Base-by-base conservation (phyloP, 352 stramenopile genomes). In the Pythium utonaiense region DNA sequence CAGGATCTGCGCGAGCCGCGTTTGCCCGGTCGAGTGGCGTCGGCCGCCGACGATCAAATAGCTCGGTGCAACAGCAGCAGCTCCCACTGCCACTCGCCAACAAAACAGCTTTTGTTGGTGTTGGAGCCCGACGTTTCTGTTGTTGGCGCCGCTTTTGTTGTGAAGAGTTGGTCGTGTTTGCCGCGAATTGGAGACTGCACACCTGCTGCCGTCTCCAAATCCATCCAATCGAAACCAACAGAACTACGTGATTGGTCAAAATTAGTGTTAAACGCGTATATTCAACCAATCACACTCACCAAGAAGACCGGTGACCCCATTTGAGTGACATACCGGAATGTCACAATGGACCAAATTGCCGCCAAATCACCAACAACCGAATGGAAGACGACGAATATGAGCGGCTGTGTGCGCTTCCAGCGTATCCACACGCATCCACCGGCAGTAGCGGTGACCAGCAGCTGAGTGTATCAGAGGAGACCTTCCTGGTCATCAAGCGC, bases 331-430 rank as follows among this genome's bases (percentile, higher is more conserved):
- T 30, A 25, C 1, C 17, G 41, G 25, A 38, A 21, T 45, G 42
- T 36, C 30, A 51, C 21, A 25, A 33, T 22, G 8, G 3, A 22
- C 21, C 8, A 48, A 52, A 56, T 57, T 61, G 28, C 55, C 51
- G 51, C 51, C 56, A 65, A 47, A 47, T 47, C n/a, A 34, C 30
- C 4, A 14, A 31, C 16, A n/a, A 16, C n/a, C 13, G 13, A 30
- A 88, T 88, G 76, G 69, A 86, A 17, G 74, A 83, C 0, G 44
- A 67, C 16, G 76, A 85, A 57, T 85, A 74, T 34, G 68, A 64
- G 28, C 62, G 58, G 8, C 78, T 88, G 58, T 82, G 76, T 51
- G 72, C 73, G 67, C 64, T 86, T 25, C 12, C 62, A 8, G 63
- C 44, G 54, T 85, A 70, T 48, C 73, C 76, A 13, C 19, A 40